These are phyloP conservation scores for Dryas octopetala DNA, from an alignment of 306 rosid species.

Conservation along the genomic window DNA sequence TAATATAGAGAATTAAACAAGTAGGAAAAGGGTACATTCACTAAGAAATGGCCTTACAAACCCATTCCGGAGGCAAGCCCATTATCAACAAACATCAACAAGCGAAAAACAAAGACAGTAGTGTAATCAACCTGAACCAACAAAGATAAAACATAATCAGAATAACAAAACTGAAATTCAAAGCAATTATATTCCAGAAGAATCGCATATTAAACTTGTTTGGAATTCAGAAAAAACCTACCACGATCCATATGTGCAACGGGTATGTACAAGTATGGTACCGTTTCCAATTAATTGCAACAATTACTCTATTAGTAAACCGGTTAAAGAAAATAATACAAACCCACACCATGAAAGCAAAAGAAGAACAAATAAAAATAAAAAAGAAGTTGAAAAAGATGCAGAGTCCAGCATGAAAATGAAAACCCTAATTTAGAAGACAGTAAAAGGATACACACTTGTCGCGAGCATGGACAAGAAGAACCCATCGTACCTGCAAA, in stretches of 20 bases:
- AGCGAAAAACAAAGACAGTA: slow-evolving; percentile 83
- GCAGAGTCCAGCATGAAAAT: slow-evolving; percentile 16
- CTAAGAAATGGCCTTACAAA: slow-evolving; percentile 68
- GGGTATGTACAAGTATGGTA: slow-evolving; percentile 79
- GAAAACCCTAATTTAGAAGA: slow-evolving; percentile 14
- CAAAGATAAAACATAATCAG: neutral
- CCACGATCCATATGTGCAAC: slow-evolving; percentile 97
- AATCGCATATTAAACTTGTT: slow-evolving; percentile 5
- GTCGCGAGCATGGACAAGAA: slow-evolving; percentile 99
- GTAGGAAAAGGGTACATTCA: slow-evolving; percentile 15
- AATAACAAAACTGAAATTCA: neutral
- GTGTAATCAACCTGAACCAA: slow-evolving; percentile 84
- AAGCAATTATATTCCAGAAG: neutral
- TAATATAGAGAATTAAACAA: slow-evolving; percentile 6
- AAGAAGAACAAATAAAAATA: neutral
- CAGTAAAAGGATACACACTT: slow-evolving; percentile 81
- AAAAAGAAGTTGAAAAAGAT: neutral
- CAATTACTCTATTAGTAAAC: slow-evolving; percentile 60
- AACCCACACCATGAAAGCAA: neutral
- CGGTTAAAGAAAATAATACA: slow-evolving; percentile 34
- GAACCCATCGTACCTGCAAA: slow-evolving; percentile 89
- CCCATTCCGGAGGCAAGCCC: slow-evolving; percentile 99
- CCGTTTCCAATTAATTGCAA: slow-evolving; percentile 83
- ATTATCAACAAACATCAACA: slow-evolving; percentile 94
- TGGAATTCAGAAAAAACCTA: slow-evolving; percentile 35